phyloP scores from a whole-genome alignment of 2,329 filamentous ascomycete species.

The Diplocarpon mali region DNA sequence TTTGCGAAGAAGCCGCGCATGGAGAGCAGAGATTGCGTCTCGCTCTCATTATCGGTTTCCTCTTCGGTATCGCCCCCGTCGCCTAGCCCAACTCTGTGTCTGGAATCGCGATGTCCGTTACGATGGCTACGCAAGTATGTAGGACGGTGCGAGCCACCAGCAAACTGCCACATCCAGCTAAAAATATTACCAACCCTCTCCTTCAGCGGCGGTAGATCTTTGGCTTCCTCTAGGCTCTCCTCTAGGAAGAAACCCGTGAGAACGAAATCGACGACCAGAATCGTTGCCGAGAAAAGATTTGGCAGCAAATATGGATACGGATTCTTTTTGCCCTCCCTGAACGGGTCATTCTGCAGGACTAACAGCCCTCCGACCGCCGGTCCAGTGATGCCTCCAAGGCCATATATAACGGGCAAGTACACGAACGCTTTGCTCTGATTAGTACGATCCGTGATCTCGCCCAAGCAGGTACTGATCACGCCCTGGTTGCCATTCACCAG shows the following conservation, averaged over 20 bases:
- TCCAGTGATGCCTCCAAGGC: constrained; percentile 84
- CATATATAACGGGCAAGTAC: constrained; percentile 93
- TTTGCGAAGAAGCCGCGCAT: constrained; percentile 31
- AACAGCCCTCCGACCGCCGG: constrained; percentile 83
- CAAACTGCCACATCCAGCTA: constrained; percentile 59
- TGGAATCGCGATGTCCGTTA: constrained; percentile 20
- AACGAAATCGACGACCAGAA: constrained; percentile 63
- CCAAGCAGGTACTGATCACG: constrained; percentile 84
- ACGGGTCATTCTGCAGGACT: constrained; percentile 45
- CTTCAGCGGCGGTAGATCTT: constrained; percentile 47
- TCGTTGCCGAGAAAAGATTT: constrained; percentile 64
- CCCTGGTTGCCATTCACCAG: constrained; percentile 91
- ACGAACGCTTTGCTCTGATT: constrained; percentile 93
- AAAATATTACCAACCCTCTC: constrained; percentile 49
- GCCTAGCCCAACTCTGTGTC: constrained; percentile 14
- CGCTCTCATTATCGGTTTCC: constrained; percentile 18
- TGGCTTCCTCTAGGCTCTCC: constrained; percentile 67
- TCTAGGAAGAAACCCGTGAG: constrained; percentile 73
- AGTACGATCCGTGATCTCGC: constrained; percentile 87
- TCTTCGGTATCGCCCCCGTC: constrained; percentile 34
- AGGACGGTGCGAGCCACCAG: constrained; percentile 41
- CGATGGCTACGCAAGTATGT: constrained; percentile 39
- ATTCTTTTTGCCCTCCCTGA: constrained; percentile 38
- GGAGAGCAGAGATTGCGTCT: constrained; percentile 22
- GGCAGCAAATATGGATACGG: constrained; percentile 75